Evolutionary conservation across 495 filamentous ascomycete genomes (phyloP), one percentile per base, ranked within the genome.

Genomic region (Xylaria cubensis): DNA sequence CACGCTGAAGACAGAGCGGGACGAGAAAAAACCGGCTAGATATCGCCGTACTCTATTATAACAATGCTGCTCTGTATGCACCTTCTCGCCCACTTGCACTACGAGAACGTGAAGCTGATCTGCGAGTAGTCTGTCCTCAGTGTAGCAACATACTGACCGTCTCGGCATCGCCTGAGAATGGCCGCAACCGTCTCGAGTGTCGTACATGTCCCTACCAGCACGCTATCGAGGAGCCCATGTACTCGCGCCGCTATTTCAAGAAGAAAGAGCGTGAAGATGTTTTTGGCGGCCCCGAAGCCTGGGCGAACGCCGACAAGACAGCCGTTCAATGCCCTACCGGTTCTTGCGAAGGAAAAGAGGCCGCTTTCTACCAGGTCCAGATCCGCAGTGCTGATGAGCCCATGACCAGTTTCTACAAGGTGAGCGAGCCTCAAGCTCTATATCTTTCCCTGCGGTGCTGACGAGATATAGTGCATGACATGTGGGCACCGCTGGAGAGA

Each of bases 331-430:
- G 96, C 80, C 87, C 91, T 13, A 87, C 87, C 61, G 89, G 92
- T 48, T 83, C 86, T 55, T 99, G 96, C 83, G 86, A 90, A 71
- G 92, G 92, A 41, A 83, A 87, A 62, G 88, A 92, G 83, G 96
- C 97, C 46, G 97, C 93, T 71, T 98, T 93, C 87, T 97, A 94
- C 84, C 92, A 95, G 88, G 90, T 98, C 76, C 96, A 99, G 88
- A 98, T 97, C 83, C 91, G 96, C 70, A 97, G 93, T 84, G 96
- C 97, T 51, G 96, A 99, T 83, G 96, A 99, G 86, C 96, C 96
- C 65, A 97, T 97, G 94, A 99, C 96, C 61, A 93, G 88, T 51
- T 98, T 99, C 82, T 95, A 91, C 80, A 94, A 93, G 92, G 93
- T 95, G 74, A 65, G 39, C 39, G 39, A 42, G 39, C 86, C 70